Conservation (phyloP, 768 basidiomycete species). For the Kwoniella newhampshirensis region DNA sequence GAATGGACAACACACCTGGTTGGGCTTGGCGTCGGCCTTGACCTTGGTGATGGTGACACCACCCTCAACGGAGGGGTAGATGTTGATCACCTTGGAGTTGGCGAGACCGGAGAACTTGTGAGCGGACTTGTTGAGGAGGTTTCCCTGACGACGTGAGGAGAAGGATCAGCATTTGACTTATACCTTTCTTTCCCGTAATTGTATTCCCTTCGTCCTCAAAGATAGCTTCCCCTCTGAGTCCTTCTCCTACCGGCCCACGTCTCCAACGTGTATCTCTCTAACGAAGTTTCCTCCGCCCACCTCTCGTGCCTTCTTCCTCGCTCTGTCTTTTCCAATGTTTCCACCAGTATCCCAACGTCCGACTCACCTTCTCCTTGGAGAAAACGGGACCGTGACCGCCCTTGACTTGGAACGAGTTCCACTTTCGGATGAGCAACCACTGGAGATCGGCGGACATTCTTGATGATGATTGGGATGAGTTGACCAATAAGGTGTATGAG, state of each 20-base stretch:
- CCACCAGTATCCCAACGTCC: not conserved
- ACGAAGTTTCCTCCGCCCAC: not conserved
- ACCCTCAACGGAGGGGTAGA: slow-evolving; percentile 41
- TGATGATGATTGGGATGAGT: slow-evolving; percentile 9
- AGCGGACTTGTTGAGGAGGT: slow-evolving; percentile 80
- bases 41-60: slow-evolving; percentile 46
- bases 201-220: not conserved
- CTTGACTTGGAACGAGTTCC: slow-evolving; percentile 85
- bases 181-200: not conserved
- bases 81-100: slow-evolving; percentile 65
- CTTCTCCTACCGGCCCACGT: too few relatives aligned
- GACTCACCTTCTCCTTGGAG: slow-evolving; percentile 70
- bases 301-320: not conserved
- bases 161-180: not conserved
- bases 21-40: slow-evolving; percentile 48
- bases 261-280: not conserved
- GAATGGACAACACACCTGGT: slow-evolving; percentile 35
- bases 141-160: slow-evolving; percentile 57
- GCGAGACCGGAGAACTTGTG: slow-evolving; percentile 86
- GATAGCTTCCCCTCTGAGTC: not conserved
- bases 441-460: slow-evolving; percentile 85
- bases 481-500: not conserved
- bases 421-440: slow-evolving; percentile 81
- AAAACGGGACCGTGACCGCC: slow-evolving; percentile 72
- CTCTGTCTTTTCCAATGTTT: not conserved